Base-by-base conservation (phyloP, 257 asterid genomes). In the Rhazya stricta region DNA sequence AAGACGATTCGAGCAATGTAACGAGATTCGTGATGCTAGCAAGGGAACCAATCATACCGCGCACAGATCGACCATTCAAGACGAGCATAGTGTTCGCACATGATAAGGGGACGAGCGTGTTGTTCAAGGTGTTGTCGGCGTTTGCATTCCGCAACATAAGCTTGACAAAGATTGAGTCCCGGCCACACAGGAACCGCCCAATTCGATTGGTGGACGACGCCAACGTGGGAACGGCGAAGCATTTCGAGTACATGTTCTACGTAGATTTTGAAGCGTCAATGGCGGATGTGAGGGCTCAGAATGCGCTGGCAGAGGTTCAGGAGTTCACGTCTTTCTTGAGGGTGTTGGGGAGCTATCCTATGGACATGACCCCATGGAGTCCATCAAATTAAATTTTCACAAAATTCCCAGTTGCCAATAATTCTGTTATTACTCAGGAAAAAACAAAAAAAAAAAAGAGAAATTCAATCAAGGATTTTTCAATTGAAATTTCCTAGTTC, bases 11-110 rank as follows among this genome's bases (percentile, higher is more conserved):
- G 23, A 77, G 92, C 48, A 93, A 93, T 84, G 92, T 93, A 66
- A 93, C 98, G 2, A 82, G 98, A 16, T 93, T 91, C 86, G 89
- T 93, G 74, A 89, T 93, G 96, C 82, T 93, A 32, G 98, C 98
- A 0, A 88, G 98, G 4, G 96, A 91, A 15, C 98, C 98, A 0
- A 82, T 93, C 7, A 85, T 93, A 36, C 98, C 98, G 0, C 77
- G 97, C 5, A 91, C 89, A 0, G 98, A 93, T 32, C 83, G 97
- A 46, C 98, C 97, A n/a, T 93, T 93, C 86, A 93, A 89, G 74
- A 93, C 96, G 27, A 93, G 98, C 85, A 91, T 93, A 5, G 97
- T 89, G 5, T 93, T 93, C 84, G 95, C 94, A 0, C 94, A 91
- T 79, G 97, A 91, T 50, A 79, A 89, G 60, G 98, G 97, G 10